phyloP scores from a whole-genome alignment of 768 basidiomycete genomes.

The Suillus cothurnatus region DNA sequence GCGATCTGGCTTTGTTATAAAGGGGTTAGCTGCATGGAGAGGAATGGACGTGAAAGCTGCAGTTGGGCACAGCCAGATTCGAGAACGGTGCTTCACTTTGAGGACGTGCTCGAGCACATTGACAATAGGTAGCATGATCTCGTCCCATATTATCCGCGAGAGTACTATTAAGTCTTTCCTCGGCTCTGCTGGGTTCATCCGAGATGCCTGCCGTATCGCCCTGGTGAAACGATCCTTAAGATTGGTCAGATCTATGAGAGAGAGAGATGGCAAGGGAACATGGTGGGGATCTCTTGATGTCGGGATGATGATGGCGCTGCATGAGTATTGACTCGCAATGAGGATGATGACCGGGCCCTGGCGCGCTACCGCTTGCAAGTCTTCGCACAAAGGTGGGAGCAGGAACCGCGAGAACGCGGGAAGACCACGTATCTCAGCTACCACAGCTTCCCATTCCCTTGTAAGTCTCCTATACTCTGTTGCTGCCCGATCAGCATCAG shows the following conservation, averaged over 20 bases:
- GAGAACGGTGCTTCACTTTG: background rate
- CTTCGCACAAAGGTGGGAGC: slow-evolving; percentile 13
- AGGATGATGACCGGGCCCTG: slow-evolving; percentile 23
- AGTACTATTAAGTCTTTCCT: slow-evolving; percentile 5
- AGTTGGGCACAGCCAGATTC: slow-evolving; percentile 15
- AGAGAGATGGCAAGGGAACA: slow-evolving; percentile 20
- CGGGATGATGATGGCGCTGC: slow-evolving; percentile 18
- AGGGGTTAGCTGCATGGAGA: slow-evolving; percentile 29
- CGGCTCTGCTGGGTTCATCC: slow-evolving; percentile 15
- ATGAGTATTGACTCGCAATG: slow-evolving; percentile 16
- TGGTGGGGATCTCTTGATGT: background rate
- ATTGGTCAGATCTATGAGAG: slow-evolving; percentile 14
- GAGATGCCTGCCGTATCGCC: slow-evolving; percentile 9
- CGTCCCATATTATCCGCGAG: slow-evolving; percentile 2
- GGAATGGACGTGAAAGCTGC: slow-evolving; percentile 14
- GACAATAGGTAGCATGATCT: slow-evolving; percentile 6
- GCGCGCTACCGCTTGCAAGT: slow-evolving; percentile 17
- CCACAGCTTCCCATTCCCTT: slow-evolving; percentile 9
- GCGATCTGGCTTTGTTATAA: slow-evolving; percentile 15
- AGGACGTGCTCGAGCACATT: background rate
- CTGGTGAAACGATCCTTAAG: slow-evolving; percentile 14
- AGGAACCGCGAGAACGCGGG: slow-evolving; percentile 21
- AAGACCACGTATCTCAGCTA: slow-evolving; percentile 14
- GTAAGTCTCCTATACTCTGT: slow-evolving; percentile 13
- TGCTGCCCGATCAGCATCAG: slow-evolving; percentile 5